These are phyloP conservation scores for Filobasidium floriforme DNA, from an alignment of 768 basidiomycete genomes.

Conservation along the genomic window DNA sequence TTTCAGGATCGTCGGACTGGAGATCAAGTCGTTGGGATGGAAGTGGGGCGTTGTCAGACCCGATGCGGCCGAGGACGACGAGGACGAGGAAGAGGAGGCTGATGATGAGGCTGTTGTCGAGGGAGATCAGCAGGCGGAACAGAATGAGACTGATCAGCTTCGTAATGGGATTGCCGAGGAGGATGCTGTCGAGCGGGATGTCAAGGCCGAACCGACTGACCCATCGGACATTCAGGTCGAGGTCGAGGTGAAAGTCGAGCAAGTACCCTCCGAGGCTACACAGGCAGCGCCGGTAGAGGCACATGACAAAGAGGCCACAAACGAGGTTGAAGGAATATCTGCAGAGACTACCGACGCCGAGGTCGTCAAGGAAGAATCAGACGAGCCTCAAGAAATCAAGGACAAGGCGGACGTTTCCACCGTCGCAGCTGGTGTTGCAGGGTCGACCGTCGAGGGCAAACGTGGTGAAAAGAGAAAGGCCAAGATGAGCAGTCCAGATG, in stretches of 20 bases:
- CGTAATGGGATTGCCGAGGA: neutral
- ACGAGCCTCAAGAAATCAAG: neutral
- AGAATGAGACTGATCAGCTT: conserved; percentile 3
- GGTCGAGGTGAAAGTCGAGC: conserved; percentile 13
- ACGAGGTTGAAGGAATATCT: neutral
- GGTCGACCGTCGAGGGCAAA: conserved; percentile 28
- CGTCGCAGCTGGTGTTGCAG: conserved; percentile 12
- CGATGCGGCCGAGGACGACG: conserved; percentile 25
- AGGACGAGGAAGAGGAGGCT: conserved; percentile 16
- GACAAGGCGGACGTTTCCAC: neutral
- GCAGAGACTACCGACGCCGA: neutral
- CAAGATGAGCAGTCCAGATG: conserved; percentile 38
- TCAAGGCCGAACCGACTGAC: conserved; percentile 5
- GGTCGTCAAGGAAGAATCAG: neutral
- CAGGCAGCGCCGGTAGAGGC: neutral
- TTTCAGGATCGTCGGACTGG: conserved; percentile 90
- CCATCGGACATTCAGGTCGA: conserved; percentile 15
- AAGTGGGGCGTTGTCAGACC: conserved; percentile 53
- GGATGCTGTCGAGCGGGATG: neutral
- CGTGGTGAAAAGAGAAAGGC: conserved; percentile 43
- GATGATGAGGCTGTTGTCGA: conserved; percentile 12
- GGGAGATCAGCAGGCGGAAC: neutral
- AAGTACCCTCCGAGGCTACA: neutral
- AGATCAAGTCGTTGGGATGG: conserved; percentile 76
- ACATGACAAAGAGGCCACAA: neutral